Conservation (phyloP, 805 yeast genomes). For the Komagataella phaffii region DNA sequence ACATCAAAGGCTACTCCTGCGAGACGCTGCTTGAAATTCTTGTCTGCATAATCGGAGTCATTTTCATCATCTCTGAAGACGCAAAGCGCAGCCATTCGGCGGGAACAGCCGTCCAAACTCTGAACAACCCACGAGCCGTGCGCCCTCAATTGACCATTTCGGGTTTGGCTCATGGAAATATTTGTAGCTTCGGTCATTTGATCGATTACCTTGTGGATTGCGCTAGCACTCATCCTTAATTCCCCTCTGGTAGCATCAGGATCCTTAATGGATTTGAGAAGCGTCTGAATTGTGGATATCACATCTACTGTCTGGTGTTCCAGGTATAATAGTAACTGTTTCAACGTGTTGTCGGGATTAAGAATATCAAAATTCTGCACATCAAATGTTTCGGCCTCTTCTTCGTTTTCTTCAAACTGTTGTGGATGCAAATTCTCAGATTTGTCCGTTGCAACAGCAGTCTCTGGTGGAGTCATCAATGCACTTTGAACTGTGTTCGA, state of each 20-base stretch:
- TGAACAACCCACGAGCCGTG: constrained; percentile 89
- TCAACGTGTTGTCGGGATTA: constrained; percentile 79
- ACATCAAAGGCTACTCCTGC: constrained; percentile 95
- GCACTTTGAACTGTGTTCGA: neutral
- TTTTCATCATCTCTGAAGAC: constrained; percentile 19
- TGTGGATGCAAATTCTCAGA: neutral
- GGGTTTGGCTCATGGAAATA: constrained; percentile 76
- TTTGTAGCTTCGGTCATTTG: constrained; percentile 88
- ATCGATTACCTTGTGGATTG: constrained; percentile 65
- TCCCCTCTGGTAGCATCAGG: constrained; percentile 68
- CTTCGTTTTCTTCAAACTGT: neutral
- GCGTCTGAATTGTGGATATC: constrained; percentile 75
- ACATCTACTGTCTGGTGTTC: constrained; percentile 93
- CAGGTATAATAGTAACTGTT: constrained; percentile 69
- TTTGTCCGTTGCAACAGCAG: neutral
- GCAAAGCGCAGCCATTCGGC: constrained; percentile 69
- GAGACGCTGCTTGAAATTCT: constrained; percentile 80
- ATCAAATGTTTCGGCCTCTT: constrained; percentile 45
- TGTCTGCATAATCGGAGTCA: constrained; percentile 66
- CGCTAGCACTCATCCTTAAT: constrained; percentile 56
- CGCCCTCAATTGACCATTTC: constrained; percentile 73
- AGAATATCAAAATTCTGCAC: constrained; percentile 67
- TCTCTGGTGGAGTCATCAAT: neutral
- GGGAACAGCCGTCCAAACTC: constrained; percentile 72
- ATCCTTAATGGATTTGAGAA: constrained; percentile 63